These are phyloP conservation scores for Eucalyptus rudis DNA, from an alignment of 345 rosid genomes.

Conservation along the genomic window DNA sequence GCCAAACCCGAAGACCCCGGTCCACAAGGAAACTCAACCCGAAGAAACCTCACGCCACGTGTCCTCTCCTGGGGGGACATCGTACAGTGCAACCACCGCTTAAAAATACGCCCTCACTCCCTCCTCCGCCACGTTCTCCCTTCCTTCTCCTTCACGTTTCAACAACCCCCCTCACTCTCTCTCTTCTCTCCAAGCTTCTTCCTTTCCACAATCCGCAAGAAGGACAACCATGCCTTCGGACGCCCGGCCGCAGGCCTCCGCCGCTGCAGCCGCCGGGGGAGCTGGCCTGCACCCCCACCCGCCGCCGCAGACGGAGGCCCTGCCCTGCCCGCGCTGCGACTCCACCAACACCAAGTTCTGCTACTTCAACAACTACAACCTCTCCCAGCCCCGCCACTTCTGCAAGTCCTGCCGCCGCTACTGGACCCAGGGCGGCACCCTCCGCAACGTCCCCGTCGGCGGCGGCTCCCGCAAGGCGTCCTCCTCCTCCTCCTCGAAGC, in stretches of 20 bases:
- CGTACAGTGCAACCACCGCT: not conserved
- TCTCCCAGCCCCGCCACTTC: slow-evolving; percentile 60
- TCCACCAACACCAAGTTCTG: slow-evolving; percentile 54
- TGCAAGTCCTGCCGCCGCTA: slow-evolving; percentile 63
- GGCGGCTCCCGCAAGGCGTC: slow-evolving; percentile 46
- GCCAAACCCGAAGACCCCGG: not conserved
- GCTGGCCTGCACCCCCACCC: slow-evolving; percentile 3
- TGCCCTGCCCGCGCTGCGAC: slow-evolving; percentile 50
- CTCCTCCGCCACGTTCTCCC: not conserved
- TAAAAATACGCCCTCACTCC: not conserved
- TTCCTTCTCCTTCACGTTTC: not conserved
- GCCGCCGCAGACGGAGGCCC: slow-evolving; percentile 12
- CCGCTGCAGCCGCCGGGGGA: not conserved
- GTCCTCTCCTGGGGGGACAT: not conserved
- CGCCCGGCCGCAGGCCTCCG: not conserved
- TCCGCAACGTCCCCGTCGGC: slow-evolving; percentile 55
- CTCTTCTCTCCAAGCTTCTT: not conserved
- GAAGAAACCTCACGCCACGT: not conserved
- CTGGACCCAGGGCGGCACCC: slow-evolving; percentile 70
- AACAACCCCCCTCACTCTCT: not conserved
- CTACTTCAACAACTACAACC: slow-evolving; percentile 60
- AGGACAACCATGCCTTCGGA: slow-evolving; percentile 18
- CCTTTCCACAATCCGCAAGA: no score
- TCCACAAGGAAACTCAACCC: not conserved
- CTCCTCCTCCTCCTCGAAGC: slow-evolving; percentile 19